These are phyloP conservation scores for Mediolabrus comicus DNA, from an alignment of 108 stramenopile genomes.

Conservation along the genomic window DNA sequence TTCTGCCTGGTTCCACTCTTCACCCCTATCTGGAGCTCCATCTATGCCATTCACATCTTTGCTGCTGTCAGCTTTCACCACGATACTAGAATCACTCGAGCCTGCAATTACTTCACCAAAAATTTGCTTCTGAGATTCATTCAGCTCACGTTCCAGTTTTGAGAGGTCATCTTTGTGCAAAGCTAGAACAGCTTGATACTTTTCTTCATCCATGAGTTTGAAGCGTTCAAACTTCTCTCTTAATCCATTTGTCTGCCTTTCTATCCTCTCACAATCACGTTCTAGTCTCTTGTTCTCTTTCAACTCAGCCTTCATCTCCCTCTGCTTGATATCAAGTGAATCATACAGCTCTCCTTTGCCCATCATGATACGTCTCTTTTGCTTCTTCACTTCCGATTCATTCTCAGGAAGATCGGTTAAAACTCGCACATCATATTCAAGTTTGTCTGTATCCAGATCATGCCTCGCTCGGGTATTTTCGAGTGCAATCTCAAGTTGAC, in stretches of 20 bases:
- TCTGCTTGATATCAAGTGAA: conserved; percentile 12
- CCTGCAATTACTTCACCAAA: conserved; percentile 37
- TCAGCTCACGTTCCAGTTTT: conserved; percentile 30
- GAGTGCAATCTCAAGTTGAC: conserved; percentile 31
- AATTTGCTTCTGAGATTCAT: conserved; percentile 31
- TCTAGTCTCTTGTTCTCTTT: conserved; percentile 37
- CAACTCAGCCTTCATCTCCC: conserved; percentile 7
- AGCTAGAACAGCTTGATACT: conserved; percentile 24
- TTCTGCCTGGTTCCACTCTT: conserved; percentile 47
- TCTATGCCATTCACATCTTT: neutral
- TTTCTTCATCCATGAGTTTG: conserved; percentile 39
- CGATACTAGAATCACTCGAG: no score
- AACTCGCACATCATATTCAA: conserved; percentile 41
- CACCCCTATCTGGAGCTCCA: conserved; percentile 7
- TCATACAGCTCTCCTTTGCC: conserved; percentile 36
- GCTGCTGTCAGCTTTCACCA: no score
- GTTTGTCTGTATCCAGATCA: conserved; percentile 39
- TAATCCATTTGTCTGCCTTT: conserved; percentile 38
- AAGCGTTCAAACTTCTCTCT: conserved; percentile 49
- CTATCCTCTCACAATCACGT: conserved; percentile 45
- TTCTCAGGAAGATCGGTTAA: conserved; percentile 40
- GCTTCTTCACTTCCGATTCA: conserved; percentile 26
- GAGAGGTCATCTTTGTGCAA: conserved; percentile 39
- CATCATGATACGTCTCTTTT: conserved; percentile 44
- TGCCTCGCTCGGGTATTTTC: conserved; percentile 30